These are phyloP conservation scores for Leccinum angustisporum DNA, from an alignment of 1,284 basidiomycete species.

Conservation along the genomic window DNA sequence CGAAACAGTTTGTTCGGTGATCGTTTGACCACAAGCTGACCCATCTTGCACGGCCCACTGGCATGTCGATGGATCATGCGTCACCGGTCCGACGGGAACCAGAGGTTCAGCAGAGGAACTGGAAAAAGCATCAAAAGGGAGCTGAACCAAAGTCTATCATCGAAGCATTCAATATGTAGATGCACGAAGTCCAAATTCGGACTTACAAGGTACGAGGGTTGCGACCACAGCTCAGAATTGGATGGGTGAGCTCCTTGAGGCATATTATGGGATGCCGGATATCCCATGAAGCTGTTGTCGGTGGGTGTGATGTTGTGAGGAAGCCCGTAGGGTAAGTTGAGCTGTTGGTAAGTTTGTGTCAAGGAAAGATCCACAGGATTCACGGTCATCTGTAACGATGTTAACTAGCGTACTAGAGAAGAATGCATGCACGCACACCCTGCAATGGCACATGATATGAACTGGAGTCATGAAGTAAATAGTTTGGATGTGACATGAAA, in stretches of 20 bases:
- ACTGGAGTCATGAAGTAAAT: not conserved
- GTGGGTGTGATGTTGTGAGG: not conserved
- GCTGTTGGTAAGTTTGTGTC: not conserved
- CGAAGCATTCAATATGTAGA: not conserved
- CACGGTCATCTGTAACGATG: slow-evolving; percentile 2
- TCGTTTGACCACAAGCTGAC: slow-evolving; percentile 5
- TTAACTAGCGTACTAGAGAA: not conserved
- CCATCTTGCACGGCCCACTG: slow-evolving; percentile 8
- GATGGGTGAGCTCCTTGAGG: not conserved
- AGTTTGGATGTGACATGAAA: slow-evolving; percentile 10
- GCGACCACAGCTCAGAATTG: not conserved
- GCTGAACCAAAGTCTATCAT: not conserved
- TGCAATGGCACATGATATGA: slow-evolving; percentile 1
- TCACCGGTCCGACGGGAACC: too few species aligned
- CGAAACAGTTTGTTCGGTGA: not conserved
- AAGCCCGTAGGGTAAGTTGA: not conserved
- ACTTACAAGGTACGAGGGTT: slow-evolving; percentile 8
- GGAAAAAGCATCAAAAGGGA: not conserved
- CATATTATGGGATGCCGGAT: not conserved
- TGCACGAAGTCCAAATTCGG: not conserved
- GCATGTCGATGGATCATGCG: slow-evolving; percentile 1
- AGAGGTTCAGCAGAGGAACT: not conserved
- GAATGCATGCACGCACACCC: slow-evolving; percentile 12
- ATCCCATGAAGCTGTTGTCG: not conserved
- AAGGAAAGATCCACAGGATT: slow-evolving; percentile 2